These are phyloP conservation scores for Dendrobium nobile DNA, from an alignment of 106 monocot species.

Conservation along the genomic window DNA sequence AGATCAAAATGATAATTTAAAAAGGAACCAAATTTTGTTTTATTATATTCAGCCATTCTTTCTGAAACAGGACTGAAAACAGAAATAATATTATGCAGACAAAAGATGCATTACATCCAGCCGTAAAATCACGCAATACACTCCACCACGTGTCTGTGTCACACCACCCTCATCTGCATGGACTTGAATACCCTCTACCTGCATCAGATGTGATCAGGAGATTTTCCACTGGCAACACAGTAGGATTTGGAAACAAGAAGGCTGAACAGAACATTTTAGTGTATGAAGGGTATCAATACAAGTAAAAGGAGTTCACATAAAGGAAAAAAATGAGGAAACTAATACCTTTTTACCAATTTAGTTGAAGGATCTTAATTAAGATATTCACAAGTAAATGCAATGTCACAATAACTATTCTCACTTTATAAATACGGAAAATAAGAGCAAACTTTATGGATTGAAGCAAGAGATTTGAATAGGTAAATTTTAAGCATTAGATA, in stretches of 20 bases:
- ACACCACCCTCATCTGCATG: constrained; percentile 87
- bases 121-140: constrained; percentile 93
- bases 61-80: constrained; percentile 3
- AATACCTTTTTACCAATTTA: background rate
- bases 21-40: background rate
- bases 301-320: background rate
- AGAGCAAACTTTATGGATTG: too few species aligned
- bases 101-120: constrained; percentile 74
- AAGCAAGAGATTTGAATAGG: too few species aligned
- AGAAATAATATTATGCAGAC: constrained; percentile 2
- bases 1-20: background rate
- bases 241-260: background rate
- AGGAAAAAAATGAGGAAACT: background rate
- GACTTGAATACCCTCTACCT: constrained; percentile 93
- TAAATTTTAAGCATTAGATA: too few species aligned
- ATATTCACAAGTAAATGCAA: too few species aligned
- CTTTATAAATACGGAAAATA: too few species aligned
- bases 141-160: constrained; percentile 82
- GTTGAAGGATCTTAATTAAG: background rate
- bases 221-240: background rate
- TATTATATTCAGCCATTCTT: background rate
- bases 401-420: too few species aligned
- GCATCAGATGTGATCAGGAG: constrained; percentile 7
- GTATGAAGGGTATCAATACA: background rate
- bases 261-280: background rate